A percentile compares a stretch with the other conserved stretches of the same genome.
Conservation (phyloP, 1,139 yeast species). For the Debaryomyces sp. region DNA sequence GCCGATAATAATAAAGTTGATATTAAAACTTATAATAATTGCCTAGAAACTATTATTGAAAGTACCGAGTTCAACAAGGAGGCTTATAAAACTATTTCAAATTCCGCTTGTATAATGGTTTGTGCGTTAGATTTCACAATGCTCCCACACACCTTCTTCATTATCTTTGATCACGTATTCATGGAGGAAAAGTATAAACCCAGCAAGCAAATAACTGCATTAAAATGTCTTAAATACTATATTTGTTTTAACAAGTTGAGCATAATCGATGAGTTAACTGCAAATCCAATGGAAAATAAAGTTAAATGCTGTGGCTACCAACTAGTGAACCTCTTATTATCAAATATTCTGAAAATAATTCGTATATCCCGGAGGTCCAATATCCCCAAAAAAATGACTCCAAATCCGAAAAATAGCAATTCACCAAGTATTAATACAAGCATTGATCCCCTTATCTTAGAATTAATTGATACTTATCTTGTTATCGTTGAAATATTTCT, state of each 20-base stretch:
- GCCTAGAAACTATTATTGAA: constrained; percentile 6
- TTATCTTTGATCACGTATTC: constrained; percentile 7
- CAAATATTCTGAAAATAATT: constrained; percentile 5
- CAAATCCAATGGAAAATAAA: constrained; percentile 14
- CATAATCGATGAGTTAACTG: constrained; percentile 10
- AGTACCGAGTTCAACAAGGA: not conserved
- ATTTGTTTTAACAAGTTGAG: constrained; percentile 18
- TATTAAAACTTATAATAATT: constrained; percentile 5
- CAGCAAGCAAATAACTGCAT: constrained; percentile 1
- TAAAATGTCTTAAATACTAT: constrained; percentile 16
- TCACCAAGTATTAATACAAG: not conserved
- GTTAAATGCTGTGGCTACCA: constrained; percentile 11
- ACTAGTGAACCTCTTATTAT: constrained; percentile 5
- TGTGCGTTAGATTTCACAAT: constrained; percentile 10
- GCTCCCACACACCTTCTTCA: constrained; percentile 9
- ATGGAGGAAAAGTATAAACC: not conserved
- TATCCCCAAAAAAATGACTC: not conserved
- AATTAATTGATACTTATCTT: constrained; percentile 15
- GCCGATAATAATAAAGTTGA: constrained; percentile 9
- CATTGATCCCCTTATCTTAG: constrained; percentile 9
- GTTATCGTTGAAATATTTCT: constrained; percentile 13
- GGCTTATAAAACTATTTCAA: not conserved
- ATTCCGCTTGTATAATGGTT: constrained; percentile 7
- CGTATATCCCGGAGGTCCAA: not conserved
- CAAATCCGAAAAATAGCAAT: not conserved